Conservation (phyloP, 768 basidiomycete genomes). For the Macrolepiota fuliginosa region DNA sequence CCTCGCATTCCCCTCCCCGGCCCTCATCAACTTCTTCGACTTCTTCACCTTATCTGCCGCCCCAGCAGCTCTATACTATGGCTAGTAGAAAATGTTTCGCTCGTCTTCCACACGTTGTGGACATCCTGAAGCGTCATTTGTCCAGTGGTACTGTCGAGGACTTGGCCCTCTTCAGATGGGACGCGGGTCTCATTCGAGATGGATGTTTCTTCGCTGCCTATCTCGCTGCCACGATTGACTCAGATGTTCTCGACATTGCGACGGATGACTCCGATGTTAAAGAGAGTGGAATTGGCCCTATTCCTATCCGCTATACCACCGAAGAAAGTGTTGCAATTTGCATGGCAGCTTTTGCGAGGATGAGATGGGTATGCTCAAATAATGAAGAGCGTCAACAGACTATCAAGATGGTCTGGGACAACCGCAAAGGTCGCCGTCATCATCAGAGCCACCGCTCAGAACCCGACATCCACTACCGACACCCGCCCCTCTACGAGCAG, state of each 20-base stretch:
- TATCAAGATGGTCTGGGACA: conserved; percentile 52
- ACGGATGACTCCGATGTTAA: conserved; percentile 33
- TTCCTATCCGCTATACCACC: conserved; percentile 24
- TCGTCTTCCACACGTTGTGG: conserved; percentile 48
- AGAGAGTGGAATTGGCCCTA: conserved; percentile 27
- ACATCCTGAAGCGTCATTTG: conserved; percentile 51
- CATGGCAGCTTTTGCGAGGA: conserved; percentile 71
- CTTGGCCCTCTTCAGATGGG: conserved; percentile 72
- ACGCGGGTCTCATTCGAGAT: conserved; percentile 82
- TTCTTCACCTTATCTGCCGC: conserved; percentile 43
- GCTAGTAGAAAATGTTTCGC: conserved; percentile 50
- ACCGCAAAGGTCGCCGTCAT: conserved; percentile 33
- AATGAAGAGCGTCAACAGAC: conserved; percentile 70
- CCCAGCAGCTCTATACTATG: conserved; percentile 43
- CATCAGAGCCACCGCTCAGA: conserved; percentile 20
- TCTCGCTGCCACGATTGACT: conserved; percentile 64
- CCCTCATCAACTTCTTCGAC: conserved; percentile 40
- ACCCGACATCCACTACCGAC: conserved; percentile 14
- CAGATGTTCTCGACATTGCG: conserved; percentile 32
- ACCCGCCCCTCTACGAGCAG: conserved; percentile 10
- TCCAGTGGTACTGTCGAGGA: conserved; percentile 27
- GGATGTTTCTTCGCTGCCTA: conserved; percentile 88
- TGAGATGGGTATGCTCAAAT: conserved; percentile 80
- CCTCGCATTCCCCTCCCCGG: conserved; percentile 40
- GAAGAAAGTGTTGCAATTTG: conserved; percentile 56